Evolutionary conservation across 345 rosid genomes (phyloP).

Genomic region (Gossypioides kirkii): DNA sequence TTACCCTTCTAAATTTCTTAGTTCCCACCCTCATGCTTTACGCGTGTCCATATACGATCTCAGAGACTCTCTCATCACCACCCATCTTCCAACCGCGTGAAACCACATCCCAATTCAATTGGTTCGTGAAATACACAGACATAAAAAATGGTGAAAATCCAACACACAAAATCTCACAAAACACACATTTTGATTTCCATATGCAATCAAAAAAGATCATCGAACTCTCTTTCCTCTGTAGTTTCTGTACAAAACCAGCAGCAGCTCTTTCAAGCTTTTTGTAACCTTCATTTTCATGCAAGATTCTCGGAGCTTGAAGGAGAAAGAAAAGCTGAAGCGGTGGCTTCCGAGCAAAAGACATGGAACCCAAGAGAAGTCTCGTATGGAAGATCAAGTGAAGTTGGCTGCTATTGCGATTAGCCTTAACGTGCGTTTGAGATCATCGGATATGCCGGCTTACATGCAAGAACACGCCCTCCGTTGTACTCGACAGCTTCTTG

Average conservation of each 20-base stretch:
- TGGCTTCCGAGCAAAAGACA: background rate
- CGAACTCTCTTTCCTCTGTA: background rate
- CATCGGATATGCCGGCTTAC: constrained; percentile 24
- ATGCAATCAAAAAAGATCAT: background rate
- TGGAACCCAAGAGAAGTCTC: constrained; percentile 11
- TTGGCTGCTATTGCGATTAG: constrained; percentile 36
- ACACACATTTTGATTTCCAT: background rate
- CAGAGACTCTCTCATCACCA: background rate
- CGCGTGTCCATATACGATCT: background rate
- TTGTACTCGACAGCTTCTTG: constrained; percentile 26
- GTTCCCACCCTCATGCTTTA: background rate
- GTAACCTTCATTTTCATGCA: background rate
- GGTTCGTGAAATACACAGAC: background rate
- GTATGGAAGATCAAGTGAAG: constrained; percentile 24
- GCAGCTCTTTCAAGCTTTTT: background rate
- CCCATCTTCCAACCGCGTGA: background rate
- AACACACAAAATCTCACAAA: background rate
- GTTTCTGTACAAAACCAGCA: background rate
- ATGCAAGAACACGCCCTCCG: constrained; percentile 43
- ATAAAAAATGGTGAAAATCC: background rate
- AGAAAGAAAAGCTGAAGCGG: background rate
- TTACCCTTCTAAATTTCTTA: background rate
- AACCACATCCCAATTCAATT: background rate
- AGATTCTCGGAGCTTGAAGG: background rate
- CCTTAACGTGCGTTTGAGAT: constrained; percentile 31